Evolutionary conservation across 2,329 filamentous ascomycete genomes (phyloP).

Genomic region (Xylaria sp.): DNA sequence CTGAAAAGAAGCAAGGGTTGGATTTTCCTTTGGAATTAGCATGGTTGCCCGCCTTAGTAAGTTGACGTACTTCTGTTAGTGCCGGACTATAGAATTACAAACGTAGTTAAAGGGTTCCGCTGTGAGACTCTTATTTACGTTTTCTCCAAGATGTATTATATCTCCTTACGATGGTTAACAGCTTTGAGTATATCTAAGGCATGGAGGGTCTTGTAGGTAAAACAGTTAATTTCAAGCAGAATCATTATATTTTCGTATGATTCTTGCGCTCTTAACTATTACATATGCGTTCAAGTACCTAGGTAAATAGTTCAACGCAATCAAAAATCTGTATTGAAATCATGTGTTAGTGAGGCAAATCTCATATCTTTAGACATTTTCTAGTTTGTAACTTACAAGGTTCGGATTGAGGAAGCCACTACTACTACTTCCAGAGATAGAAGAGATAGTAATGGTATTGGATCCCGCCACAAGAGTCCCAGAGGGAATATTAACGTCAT

Average conservation of each 20-base stretch:
- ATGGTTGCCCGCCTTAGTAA: background rate
- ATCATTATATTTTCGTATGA: background rate
- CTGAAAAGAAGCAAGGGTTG: background rate
- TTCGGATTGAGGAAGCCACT: conserved; percentile 67
- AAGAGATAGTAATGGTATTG: conserved; percentile 71
- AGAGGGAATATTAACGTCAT: conserved; percentile 68
- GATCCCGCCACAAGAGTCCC: conserved; percentile 67
- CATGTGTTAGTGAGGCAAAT: background rate
- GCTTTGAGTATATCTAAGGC: background rate
- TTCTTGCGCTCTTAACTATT: background rate
- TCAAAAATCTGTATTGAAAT: conserved; percentile 45
- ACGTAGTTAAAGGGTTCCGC: background rate
- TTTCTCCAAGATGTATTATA: background rate
- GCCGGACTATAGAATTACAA: background rate
- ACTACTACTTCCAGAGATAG: conserved; percentile 68
- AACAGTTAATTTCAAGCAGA: background rate
- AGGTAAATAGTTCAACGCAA: conserved; percentile 50
- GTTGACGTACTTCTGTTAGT: too few relatives aligned
- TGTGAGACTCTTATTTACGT: background rate
- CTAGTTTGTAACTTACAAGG: conserved; percentile 51
- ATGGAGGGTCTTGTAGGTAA: background rate
- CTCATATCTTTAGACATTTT: conserved; percentile 5
- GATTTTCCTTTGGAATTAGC: background rate
- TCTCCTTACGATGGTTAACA: background rate
- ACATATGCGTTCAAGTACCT: background rate